These are phyloP conservation scores for Calonectria ilicicola DNA, from an alignment of 2,329 filamentous ascomycete genomes.

Conservation along the genomic window DNA sequence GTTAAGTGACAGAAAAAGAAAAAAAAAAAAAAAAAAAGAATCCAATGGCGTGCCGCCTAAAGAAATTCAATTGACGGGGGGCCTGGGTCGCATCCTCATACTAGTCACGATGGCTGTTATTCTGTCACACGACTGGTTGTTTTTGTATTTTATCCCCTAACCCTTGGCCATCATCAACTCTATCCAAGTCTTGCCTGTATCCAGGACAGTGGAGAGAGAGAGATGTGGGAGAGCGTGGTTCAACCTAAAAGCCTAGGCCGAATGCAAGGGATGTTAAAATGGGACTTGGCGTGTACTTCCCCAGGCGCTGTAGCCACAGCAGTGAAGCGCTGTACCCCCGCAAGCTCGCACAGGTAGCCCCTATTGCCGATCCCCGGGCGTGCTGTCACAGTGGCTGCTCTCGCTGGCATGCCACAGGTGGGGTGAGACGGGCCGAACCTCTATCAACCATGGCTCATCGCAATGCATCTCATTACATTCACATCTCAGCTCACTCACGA, in stretches of 20 bases:
- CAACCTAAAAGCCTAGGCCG: background rate
- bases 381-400: background rate
- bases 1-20: no score
- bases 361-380: background rate
- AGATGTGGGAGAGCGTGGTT: background rate
- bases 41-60: background rate
- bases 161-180: background rate
- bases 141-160: background rate
- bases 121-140: background rate
- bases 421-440: constrained; percentile 6
- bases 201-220: background rate
- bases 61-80: constrained; percentile 7
- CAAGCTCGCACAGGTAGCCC: background rate
- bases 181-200: background rate
- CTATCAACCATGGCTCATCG: background rate
- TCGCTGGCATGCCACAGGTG: constrained; percentile 15
- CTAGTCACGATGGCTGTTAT: background rate
- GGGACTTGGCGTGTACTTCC: background rate
- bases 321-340: background rate
- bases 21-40: background rate
- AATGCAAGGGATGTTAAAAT: background rate
- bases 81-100: background rate
- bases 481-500: background rate
- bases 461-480: background rate
- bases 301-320: background rate